A percentile compares a stretch with the other conserved stretches of the same genome.
phyloP scores from a whole-genome alignment of 257 asterid genomes.

The Penstemon newberryi region DNA sequence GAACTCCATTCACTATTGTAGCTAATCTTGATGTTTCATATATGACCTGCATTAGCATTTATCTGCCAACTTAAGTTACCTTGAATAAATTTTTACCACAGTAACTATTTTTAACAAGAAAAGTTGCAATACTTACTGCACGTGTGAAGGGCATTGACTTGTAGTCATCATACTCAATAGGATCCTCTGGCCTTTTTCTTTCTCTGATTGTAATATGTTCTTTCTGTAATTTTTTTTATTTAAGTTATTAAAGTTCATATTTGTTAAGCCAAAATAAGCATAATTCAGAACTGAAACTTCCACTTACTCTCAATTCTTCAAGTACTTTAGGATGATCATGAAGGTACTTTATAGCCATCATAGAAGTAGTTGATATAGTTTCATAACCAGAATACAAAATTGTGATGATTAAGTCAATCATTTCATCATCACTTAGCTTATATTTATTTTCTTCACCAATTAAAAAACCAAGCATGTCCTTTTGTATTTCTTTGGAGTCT shows the following conservation, averaged over 20 bases:
- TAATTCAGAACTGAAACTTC: constrained; percentile 3
- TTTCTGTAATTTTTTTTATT: constrained; percentile 34
- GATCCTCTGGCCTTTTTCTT: constrained; percentile 75
- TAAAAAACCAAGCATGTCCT: constrained; percentile 71
- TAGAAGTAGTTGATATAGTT: constrained; percentile 84
- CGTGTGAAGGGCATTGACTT: constrained; percentile 92
- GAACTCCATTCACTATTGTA: constrained; percentile 62
- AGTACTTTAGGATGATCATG: constrained; percentile 87
- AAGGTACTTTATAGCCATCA: constrained; percentile 95
- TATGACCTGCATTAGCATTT: constrained; percentile 49
- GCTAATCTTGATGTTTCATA: constrained; percentile 68
- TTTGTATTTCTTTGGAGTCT: constrained; percentile 37
- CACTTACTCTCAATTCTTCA: constrained; percentile 51
- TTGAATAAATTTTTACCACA: constrained; percentile 15
- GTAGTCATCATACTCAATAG: constrained; percentile 78
- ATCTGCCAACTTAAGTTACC: constrained; percentile 21
- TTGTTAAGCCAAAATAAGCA: constrained; percentile 10
- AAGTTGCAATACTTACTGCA: constrained; percentile 44
- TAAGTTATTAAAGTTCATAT: constrained; percentile 12
- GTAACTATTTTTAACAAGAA: constrained; percentile 23
- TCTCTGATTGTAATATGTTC: constrained; percentile 83
- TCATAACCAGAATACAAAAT: constrained; percentile 87
- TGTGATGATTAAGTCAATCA: constrained; percentile 74
- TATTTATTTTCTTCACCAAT: constrained; percentile 49
- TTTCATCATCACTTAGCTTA: constrained; percentile 75